phyloP scores from a whole-genome alignment of 2,329 filamentous ascomycete species.

The Mariannaea sp. region DNA sequence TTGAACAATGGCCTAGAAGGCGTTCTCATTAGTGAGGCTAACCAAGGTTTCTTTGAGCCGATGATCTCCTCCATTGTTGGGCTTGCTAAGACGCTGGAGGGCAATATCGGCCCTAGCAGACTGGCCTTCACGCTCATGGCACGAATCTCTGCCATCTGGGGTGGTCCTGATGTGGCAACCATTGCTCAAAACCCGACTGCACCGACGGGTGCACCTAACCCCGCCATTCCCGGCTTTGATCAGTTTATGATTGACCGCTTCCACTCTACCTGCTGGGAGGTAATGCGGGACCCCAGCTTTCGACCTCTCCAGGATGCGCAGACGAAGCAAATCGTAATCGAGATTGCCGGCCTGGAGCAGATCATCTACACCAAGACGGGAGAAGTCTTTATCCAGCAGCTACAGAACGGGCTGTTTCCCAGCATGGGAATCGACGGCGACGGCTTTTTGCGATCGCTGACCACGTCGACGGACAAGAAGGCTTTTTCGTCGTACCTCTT shows the following conservation, averaged over 20 bases:
- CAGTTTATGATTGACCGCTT: conserved; percentile 88
- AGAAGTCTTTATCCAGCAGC: conserved; percentile 73
- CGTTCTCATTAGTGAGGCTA: conserved; percentile 86
- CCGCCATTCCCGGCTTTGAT: conserved; percentile 84
- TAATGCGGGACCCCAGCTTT: conserved; percentile 79
- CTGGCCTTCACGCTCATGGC: conserved; percentile 83
- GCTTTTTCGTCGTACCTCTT: conserved; percentile 68
- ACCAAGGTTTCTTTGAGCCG: conserved; percentile 88
- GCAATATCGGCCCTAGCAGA: conserved; percentile 63
- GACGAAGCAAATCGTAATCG: conserved; percentile 82
- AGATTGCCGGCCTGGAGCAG: conserved; percentile 87
- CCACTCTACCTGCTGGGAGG: conserved; percentile 87
- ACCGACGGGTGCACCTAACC: conserved; percentile 56
- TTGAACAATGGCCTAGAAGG: conserved; percentile 87
- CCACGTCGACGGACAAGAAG: conserved; percentile 63
- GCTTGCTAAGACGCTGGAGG: conserved; percentile 77
- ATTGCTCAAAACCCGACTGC: conserved; percentile 58
- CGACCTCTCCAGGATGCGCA: conserved; percentile 81
- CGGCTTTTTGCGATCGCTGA: conserved; percentile 63
- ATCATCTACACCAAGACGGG: conserved; percentile 91
- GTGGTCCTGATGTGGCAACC: conserved; percentile 75
- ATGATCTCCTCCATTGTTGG: conserved; percentile 85
- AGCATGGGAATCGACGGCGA: conserved; percentile 66
- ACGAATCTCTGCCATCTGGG: conserved; percentile 87
- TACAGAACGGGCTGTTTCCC: conserved; percentile 67